Base-by-base conservation (phyloP, 192 early-diverging fungal genomes). In the Coemansia sp. region DNA sequence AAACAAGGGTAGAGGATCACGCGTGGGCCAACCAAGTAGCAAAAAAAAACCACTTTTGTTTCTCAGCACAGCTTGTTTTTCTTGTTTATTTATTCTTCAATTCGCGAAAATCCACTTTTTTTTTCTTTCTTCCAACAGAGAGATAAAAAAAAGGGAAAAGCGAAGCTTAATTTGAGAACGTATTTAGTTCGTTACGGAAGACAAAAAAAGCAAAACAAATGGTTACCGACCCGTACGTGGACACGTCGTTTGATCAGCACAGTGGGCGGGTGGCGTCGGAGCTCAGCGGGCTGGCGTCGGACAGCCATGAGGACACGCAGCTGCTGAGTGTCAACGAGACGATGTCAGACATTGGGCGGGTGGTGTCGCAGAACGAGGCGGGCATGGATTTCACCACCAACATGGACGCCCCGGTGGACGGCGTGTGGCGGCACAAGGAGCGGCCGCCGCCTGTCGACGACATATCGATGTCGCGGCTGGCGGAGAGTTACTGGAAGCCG, bases 361-460 rank as follows among this genome's bases (percentile, higher is more conserved):
- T 60, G 1, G 68, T 70, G 53, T 63, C 68, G 25, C 67, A 70
- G 45, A 43, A 15, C 5, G 68, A 70, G 25, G 55, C 68, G 0
- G 57, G 60, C 11, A 62, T 70, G 68, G 68, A 63, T 41, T 70
- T 70, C 52, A 53, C 51, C 2, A 58, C 60, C 5, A 55, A 70
- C 29, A 22, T 70, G 32, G 56, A 63, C 7, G 61, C 55, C 19
- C 60, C 68, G 2, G 45, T 70, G 56, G 68, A 64, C 29, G 60
- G 68, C 4, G 59, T 70, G 23, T 56, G 53, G 34, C 12, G 17
- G 4, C 22, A 15, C 31, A 43, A 34, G 25, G 44, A 15, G 25
- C 23, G 12, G 51, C 30, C 9, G 43, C 27, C 25, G 8, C 22
- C 8, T 3, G 19, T 29, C 4, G 60, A 70, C 25, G 60, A 70